A percentile compares a stretch with the other conserved stretches of the same genome.
These are phyloP conservation scores for Pleurotus platypus DNA, from an alignment of 768 basidiomycete genomes.

Conservation along the genomic window DNA sequence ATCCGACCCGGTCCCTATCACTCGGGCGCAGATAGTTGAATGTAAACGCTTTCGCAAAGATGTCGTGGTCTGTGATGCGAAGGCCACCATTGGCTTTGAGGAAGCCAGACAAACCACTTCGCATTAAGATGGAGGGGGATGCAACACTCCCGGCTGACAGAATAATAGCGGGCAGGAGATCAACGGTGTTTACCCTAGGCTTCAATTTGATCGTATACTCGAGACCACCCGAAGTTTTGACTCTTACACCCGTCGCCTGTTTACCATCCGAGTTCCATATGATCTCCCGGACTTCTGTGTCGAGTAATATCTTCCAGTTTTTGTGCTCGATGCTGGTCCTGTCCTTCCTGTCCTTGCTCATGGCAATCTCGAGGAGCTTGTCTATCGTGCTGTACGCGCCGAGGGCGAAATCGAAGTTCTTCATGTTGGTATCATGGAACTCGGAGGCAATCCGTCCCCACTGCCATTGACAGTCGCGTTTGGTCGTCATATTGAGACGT, in stretches of 20 bases:
- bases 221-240: neutral
- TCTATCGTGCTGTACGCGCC: slow-evolving; percentile 23
- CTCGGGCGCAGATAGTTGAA: slow-evolving; percentile 15
- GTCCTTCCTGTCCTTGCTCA: slow-evolving; percentile 15
- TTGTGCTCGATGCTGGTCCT: slow-evolving; percentile 1
- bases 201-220: slow-evolving; percentile 6
- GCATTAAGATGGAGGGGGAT: slow-evolving; percentile 17
- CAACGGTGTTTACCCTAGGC: neutral
- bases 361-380: slow-evolving; percentile 21
- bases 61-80: slow-evolving; percentile 23
- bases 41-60: slow-evolving; percentile 12
- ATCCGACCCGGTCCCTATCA: slow-evolving; percentile 12
- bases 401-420: slow-evolving; percentile 21
- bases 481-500: slow-evolving; percentile 10
- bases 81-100: slow-evolving; percentile 8
- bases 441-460: slow-evolving; percentile 24
- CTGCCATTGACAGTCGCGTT: slow-evolving; percentile 15
- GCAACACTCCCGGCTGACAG: slow-evolving; percentile 17
- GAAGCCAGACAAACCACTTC: slow-evolving; percentile 10
- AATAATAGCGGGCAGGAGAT: slow-evolving; percentile 6
- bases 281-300: neutral
- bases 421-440: slow-evolving; percentile 15
- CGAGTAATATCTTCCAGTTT: slow-evolving; percentile 19
- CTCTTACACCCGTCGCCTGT: neutral
- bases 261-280: neutral